Base-by-base conservation (phyloP, 2,329 filamentous ascomycete species). In the Clonostachys rhizophaga region DNA sequence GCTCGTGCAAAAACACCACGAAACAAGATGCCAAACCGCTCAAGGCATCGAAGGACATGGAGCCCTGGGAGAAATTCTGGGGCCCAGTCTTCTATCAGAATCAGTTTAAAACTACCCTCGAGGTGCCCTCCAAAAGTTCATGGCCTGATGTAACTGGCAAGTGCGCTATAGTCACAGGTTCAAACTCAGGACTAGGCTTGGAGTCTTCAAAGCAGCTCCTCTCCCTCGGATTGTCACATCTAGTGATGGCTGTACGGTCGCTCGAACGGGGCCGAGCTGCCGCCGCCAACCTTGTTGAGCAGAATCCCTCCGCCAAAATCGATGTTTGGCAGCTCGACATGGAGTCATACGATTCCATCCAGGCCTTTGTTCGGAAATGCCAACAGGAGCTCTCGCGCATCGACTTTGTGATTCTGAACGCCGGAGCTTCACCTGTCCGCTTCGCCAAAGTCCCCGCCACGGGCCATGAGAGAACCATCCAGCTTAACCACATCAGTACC, bases 401-500 rank as follows among this genome's bases (percentile, higher is more conserved):
- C 8, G 58, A 60, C 34, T 49, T 55, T 20, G 60, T 53, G 5
- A 61, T 69, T 33, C 51, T 69, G 5, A 69, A 68, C 14, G 65
- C 64, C 6, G 66, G 65, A 0, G 17, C 65, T 0, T 42, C 44
- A 1, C 52, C 51, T 4, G 13, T 50, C 1, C 47, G 49, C 10
- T 62, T 62, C n/a, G 42, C 49, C 2, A 50, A 33, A 13, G 46
- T 52, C 2, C 11, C 47, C 5, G 34, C 40, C 3, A 62, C 59
- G 1, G 58, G 59, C 5, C 61, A 64, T 47, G 65, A 68, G 49
- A 45, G 44, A 12, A 50, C 54, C 2, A 50, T 67, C 2, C 64
- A 67, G 46, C 57, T 65, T 45, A 66, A 66, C 42, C 58, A 67
- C 49, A 41, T 62, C 11, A 56, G 60, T 16, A 66, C 61, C 0